Base-by-base conservation (phyloP, 2,329 filamentous ascomycete species). In the Cladosporium velox region DNA sequence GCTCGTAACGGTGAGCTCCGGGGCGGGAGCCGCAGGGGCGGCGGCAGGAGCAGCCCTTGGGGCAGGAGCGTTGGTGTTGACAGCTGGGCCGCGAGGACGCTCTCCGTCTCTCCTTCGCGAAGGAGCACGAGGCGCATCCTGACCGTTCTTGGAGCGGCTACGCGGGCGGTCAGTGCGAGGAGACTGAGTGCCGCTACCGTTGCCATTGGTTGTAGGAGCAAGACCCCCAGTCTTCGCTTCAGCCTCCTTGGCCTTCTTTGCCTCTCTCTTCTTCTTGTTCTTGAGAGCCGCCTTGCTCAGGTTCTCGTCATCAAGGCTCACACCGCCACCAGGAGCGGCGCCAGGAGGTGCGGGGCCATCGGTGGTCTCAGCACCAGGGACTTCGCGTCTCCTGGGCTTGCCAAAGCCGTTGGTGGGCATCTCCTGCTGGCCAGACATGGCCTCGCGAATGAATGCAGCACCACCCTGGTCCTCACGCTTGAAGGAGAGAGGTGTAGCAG, bases 221-320 rank as follows among this genome's bases (percentile, higher is more conserved):
- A 77, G 76, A 66, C 82, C 80, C 65, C 76, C 72, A 54, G 82
- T 80, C 71, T 88, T 89, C 59, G 86, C 87, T 21, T 92, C 91
- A 6, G 84, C 86, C 57, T 95, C 93, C 77, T 93, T 95, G 61
- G 87, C 87, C 81, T 97, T 98, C 85, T 96, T 97, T 71, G 91
- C 91, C 72, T 91, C 90, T 55, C 95, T 88, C 87, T 98, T 98
- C 87, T 98, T 98, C 87, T 98, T 98, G 82, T 97, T 97, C 86
- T 97, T 97, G 72, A 92, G 83, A 14, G 91, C 93, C 64, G 90
- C 88, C 82, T 95, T 96, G 69, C 91, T 93, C 68, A 95, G 78
- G 72, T 86, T 89, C 72, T 91, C 91, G 67, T 92, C 90, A 15
- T 90, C 87, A 55, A 91, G 84, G 68, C 86, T 86, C 51, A 88